Base-by-base conservation (phyloP, 2,329 filamentous ascomycete genomes). In the Tolypocladium endophyticum region DNA sequence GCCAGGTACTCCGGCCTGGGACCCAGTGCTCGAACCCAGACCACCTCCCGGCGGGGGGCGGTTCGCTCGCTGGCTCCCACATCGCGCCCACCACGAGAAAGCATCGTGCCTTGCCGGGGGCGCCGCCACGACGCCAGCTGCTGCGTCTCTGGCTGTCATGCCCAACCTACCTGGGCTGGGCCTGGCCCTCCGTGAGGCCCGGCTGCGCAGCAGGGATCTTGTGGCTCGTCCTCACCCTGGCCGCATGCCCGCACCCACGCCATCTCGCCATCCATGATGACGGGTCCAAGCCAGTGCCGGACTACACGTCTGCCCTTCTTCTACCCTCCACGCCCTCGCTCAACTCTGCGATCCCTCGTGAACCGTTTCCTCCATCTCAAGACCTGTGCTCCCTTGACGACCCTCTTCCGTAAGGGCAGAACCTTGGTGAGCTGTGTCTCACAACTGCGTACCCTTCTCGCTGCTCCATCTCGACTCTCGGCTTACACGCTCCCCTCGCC, bases 391-490 rank as follows among this genome's bases (percentile, higher is more conserved):
- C 70, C 70, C 69, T 72, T 72, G 70, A 63, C 63, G 59, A 66
- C 70, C 62, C 67, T 71, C 67, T 66, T 73, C 66, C 66, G 65
- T 63, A 63, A 72, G 68, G 68, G 69, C 64, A 72, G 64, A 69
- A 61, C 69, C 63, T 63, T 59, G 66, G 64, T 65, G 66, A 67
- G 60, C 58, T 58, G 60, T 73, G 72, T 73, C 70, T 73, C 67
- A 73, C 68, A 64, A 65, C 64, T 60, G 62, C 63, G 61, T 61
- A 68, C 66, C 68, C 65, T 68, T 66, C 66, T 72, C 70, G 67
- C 68, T 70, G 61, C 55, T 58, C 59, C 39, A 59, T 54, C 57
- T 47, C 53, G 69, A 63, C 62, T 64, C 62, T 65, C 62, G 58
- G 60, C 60, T 62, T 62, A 65, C 64, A 62, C 61, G 57, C 58